Evolutionary conservation across 306 rosid genomes (phyloP).

Genomic region (Hippophae rhamnoides): DNA sequence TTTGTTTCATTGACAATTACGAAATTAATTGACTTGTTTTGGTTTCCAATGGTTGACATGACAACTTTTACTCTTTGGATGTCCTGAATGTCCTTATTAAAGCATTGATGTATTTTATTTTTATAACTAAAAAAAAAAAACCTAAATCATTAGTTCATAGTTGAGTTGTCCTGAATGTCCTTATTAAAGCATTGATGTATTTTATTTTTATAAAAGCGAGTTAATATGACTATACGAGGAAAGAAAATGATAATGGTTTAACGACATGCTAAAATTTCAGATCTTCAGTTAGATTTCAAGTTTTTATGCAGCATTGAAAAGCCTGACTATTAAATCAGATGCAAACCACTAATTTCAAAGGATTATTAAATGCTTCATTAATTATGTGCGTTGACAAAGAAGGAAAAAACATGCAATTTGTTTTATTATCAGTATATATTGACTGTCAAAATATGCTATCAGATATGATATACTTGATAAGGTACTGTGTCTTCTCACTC

Average conservation of each 20-base stretch:
- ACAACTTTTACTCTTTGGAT: background rate
- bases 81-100: conserved; percentile 1
- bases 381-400: background rate
- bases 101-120: background rate
- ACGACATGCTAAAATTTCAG: too few species aligned
- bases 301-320: too few species aligned
- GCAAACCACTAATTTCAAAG: too few species aligned
- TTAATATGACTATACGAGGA: background rate
- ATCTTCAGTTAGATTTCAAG: too few species aligned
- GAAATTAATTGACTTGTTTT: too few species aligned
- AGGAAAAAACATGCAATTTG: background rate
- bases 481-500: background rate
- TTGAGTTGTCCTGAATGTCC: background rate
- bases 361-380: background rate
- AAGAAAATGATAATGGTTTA: too few species aligned
- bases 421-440: background rate
- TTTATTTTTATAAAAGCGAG: background rate
- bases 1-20: too few species aligned
- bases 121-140: background rate
- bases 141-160: background rate
- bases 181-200: background rate
- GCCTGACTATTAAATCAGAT: too few species aligned
- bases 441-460: background rate
- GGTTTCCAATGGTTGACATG: background rate
- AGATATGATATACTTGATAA: background rate